Conservation (phyloP, 306 rosid species). For the Cucurbita moschata region DNA sequence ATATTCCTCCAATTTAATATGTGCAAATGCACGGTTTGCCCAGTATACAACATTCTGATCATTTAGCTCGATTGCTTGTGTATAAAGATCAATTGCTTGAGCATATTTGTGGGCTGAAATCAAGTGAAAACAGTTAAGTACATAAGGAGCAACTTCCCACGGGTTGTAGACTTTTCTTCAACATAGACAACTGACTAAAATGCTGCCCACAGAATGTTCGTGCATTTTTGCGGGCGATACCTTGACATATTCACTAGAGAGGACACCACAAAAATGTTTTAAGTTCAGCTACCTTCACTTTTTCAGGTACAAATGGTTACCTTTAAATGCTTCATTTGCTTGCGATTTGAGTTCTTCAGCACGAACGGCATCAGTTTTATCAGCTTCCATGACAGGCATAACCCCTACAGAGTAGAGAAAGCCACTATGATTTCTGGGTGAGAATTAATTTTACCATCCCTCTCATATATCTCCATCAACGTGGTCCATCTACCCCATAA, state of each 20-base stretch:
- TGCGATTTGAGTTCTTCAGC: conserved; percentile 77
- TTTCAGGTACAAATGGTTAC: conserved; percentile 18
- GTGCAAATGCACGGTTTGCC: conserved; percentile 95
- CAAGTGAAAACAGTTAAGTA: conserved; percentile 12
- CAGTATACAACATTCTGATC: conserved; percentile 78
- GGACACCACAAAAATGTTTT: neutral
- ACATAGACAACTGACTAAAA: neutral
- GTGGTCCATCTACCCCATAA: conserved; percentile 3
- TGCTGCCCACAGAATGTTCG: neutral
- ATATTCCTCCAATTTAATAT: conserved; percentile 84
- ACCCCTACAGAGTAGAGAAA: conserved; percentile 7
- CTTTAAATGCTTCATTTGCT: conserved; percentile 87
- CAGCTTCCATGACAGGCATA: conserved; percentile 47
- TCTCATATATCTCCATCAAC: neutral
- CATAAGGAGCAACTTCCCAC: neutral
- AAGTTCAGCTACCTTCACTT: neutral
- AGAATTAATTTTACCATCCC: neutral
- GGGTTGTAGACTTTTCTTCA: neutral
- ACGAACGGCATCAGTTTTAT: conserved; percentile 30
- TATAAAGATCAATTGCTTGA: conserved; percentile 78
- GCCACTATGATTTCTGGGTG: neutral
- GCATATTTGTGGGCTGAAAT: conserved; percentile 73
- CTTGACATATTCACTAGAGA: neutral
- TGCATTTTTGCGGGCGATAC: neutral
- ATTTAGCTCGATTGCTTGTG: conserved; percentile 71